Evolutionary conservation across 1,284 basidiomycete genomes (phyloP), one percentile per base, ranked within the genome.

Genomic region (Cutaneotrichosporon dermatis): DNA sequence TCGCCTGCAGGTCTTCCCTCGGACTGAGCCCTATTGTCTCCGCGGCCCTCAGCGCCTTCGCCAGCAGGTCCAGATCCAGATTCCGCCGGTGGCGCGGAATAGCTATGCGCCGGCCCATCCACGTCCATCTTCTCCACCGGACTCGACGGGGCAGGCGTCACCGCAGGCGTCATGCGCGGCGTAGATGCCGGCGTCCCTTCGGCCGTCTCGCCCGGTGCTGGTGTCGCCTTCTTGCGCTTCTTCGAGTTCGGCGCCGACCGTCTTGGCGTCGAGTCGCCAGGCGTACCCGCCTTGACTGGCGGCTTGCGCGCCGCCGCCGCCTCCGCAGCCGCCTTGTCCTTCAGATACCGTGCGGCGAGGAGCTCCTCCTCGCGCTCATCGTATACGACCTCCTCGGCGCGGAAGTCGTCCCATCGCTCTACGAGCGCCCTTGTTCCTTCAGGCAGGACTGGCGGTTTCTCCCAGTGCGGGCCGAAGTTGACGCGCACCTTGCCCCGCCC

Each of bases 401-500:
- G 51, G 54, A 72, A 74, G 61, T 76, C 73, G 12, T 63, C 62
- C 68, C 70, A 78, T 13, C 77, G 65, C 25, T 76, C 75, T 16
- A 48, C 55, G 60, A 78, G 66, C 5, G 73, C 61, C 34, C 72
- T 61, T 9, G 70, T 59, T 1, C 46, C 54, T 41, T 16, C 36
- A 6, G 54, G 54, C 25, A 48, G 45, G 1, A 58, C 56, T 1
- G 92, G 93, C 2, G 88, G 84, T 69, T 83, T 89, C 1, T 83
- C 83, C 71, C 96, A 98, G 53, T 88, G 76, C 0, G 93, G 92
- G 0, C 93, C 94, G 36, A 92, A 86, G 73, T 97, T 96, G 62
- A 96, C 82, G 49, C 79, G 83, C 6, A 92, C 89, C 62, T 87
- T 85, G 1, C 92, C 96, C 56, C 89, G 88, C 63, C 93, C 94